Base-by-base conservation (phyloP, 2,329 filamentous ascomycete genomes). In the Magnaporthiopsis poae region DNA sequence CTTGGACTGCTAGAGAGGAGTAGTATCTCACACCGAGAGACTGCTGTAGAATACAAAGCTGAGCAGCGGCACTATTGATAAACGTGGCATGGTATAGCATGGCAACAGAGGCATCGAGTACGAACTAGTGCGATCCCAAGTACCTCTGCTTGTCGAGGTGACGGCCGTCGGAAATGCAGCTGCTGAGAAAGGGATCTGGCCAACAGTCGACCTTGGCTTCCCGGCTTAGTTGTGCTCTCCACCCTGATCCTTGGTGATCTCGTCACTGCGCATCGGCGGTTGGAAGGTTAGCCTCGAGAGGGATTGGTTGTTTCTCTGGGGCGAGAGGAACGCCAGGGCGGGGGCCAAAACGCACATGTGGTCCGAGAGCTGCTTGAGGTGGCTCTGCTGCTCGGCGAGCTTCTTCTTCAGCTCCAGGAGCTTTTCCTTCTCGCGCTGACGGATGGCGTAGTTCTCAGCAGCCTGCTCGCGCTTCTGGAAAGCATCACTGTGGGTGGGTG, bases 391-490 rank as follows among this genome's bases (percentile, higher is more conserved):
- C 78, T 91, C 87, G 69, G 79, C 74, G 71, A 97, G 85, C 82
- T 86, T 87, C 81, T 85, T 83, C 79, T 86, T 89, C 73, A 96
- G 87, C 76, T 86, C 86, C 65, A 85, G 73, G 69, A 97, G 89
- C 91, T 96, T 97, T 82, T 93, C 88, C 81, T 88, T 87, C 86
- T 98, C 95, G 76, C 92, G 90, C 81, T 90, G 82, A 74, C 87
- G 87, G 80, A 99, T 92, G 80, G 90, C 91, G 72, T 86, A 86
- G 77, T 92, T 89, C 82, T 98, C 95, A 76, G 82, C 84, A 71
- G 94, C 94, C 76, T 89, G 86, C 81, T 99, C 95, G 73, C 95
- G 92, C 81, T 89, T 90, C 81, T 89, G 91, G 86, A 97, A 99
- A 67, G 91, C 87, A 76, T 99, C 94, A 73, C 94, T 96, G 71